These are phyloP conservation scores for Eimeria necatrix DNA, from an alignment of 169 alveolate species.

Conservation along the genomic window DNA sequence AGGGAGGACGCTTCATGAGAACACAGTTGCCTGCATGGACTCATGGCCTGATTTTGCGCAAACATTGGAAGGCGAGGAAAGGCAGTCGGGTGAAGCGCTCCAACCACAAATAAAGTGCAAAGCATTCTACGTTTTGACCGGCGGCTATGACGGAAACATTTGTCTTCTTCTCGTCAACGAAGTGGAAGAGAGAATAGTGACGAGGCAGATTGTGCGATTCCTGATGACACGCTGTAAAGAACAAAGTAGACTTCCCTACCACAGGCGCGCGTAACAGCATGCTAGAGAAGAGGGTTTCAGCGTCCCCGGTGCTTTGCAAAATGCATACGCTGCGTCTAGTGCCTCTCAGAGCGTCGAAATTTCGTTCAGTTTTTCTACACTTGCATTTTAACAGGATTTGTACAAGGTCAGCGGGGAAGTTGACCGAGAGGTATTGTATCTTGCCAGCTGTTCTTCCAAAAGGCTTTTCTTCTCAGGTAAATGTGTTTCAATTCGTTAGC, in stretches of 20 bases:
- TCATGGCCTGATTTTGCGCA: conserved; percentile 47
- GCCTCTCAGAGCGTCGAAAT: too few relatives aligned
- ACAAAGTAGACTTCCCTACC: too few relatives aligned
- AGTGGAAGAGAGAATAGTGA: conserved; percentile 45
- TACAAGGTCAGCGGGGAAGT: not conserved
- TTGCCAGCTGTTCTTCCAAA: not conserved
- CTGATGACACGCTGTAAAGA: not conserved
- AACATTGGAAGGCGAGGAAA: not conserved
- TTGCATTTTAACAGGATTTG: not conserved
- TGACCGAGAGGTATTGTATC: conserved; percentile 34
- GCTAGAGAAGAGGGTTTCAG: too few relatives aligned
- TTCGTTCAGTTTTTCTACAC: too few relatives aligned
- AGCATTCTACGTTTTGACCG: conserved; percentile 52
- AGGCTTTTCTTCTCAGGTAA: conserved; percentile 59
- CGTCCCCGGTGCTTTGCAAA: too few relatives aligned
- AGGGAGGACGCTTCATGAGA: conserved; percentile 56
- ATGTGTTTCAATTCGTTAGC: not conserved
- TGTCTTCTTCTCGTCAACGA: conserved; percentile 49
- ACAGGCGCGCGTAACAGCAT: too few relatives aligned
- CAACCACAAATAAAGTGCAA: not conserved
- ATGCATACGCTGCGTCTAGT: too few relatives aligned
- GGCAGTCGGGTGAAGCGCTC: not conserved
- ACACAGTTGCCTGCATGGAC: conserved; percentile 73
- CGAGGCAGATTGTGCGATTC: conserved; percentile 42
- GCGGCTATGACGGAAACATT: conserved; percentile 67